Evolutionary conservation across 2,329 filamentous ascomycete species (phyloP).

Genomic region (Peltaster fructicola): DNA sequence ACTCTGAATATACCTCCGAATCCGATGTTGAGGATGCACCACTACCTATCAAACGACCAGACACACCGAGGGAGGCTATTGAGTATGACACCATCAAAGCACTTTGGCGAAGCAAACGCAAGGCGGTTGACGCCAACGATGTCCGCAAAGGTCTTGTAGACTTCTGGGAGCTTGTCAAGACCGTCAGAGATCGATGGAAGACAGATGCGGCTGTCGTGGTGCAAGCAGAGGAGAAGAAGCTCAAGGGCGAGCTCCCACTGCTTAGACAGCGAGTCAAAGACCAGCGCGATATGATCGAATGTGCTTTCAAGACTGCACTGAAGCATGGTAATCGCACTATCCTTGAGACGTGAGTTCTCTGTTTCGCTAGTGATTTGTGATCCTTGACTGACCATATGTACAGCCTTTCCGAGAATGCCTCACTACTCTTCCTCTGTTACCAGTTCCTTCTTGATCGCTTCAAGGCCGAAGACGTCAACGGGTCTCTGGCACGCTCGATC

Average conservation of each 20-base stretch:
- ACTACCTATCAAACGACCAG: constrained; percentile 33
- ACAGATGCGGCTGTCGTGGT: constrained; percentile 37
- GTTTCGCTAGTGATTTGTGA: constrained; percentile 1
- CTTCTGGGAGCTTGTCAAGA: constrained; percentile 42
- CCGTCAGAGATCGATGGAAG: constrained; percentile 45
- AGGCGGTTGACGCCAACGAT: constrained; percentile 29
- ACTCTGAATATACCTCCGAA: constrained; percentile 36
- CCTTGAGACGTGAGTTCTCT: constrained; percentile 25
- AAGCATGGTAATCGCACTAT: constrained; percentile 30
- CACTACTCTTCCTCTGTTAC: constrained; percentile 29
- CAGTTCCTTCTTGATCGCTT: constrained; percentile 31
- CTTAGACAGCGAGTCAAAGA: constrained; percentile 39
- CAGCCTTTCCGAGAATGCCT: constrained; percentile 15
- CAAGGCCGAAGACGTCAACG: constrained; percentile 28
- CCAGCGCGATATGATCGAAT: constrained; percentile 39
- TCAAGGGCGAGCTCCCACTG: constrained; percentile 33
- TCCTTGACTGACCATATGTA: constrained; percentile 3
- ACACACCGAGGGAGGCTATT: constrained; percentile 28
- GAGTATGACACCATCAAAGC: constrained; percentile 44
- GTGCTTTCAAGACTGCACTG: constrained; percentile 28
- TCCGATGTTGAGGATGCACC: constrained; percentile 37
- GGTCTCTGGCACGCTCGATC: constrained; percentile 23
- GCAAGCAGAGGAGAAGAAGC: constrained; percentile 39
- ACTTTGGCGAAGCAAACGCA: constrained; percentile 40
- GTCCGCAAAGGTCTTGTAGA: constrained; percentile 37